Evolutionary conservation across 306 rosid genomes (phyloP).

Genomic region (Luffa acutangula): DNA sequence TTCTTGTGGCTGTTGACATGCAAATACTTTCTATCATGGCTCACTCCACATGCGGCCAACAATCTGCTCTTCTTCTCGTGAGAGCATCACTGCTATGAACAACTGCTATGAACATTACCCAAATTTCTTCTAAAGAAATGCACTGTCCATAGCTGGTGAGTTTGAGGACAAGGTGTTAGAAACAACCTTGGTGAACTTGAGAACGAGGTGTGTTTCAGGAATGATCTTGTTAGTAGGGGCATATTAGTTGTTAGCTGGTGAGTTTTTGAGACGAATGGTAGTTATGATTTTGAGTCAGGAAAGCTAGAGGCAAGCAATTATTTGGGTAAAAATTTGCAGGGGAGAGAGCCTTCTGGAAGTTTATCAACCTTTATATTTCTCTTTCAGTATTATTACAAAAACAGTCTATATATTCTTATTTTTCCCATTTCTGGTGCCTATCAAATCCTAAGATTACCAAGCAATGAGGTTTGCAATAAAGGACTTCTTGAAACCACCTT

Average conservation of each 20-base stretch:
- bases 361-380: background rate
- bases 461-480: background rate
- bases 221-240: background rate
- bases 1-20: background rate
- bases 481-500: background rate
- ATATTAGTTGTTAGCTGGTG: background rate
- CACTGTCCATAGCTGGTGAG: background rate
- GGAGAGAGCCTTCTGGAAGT: background rate
- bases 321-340: background rate
- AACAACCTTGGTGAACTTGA: background rate
- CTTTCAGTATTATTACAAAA: background rate
- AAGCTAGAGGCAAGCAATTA: background rate
- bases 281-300: background rate
- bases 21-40: background rate
- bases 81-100: background rate
- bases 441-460: background rate
- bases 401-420: background rate
- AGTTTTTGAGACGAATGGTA: background rate
- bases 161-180: background rate
- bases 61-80: background rate
- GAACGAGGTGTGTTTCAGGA: background rate
- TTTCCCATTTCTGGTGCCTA: background rate
- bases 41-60: background rate
- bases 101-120: background rate
- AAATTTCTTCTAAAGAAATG: background rate